Evolutionary conservation across 495 filamentous ascomycete species (phyloP).

Genomic region (Tuber umbilicatum): DNA sequence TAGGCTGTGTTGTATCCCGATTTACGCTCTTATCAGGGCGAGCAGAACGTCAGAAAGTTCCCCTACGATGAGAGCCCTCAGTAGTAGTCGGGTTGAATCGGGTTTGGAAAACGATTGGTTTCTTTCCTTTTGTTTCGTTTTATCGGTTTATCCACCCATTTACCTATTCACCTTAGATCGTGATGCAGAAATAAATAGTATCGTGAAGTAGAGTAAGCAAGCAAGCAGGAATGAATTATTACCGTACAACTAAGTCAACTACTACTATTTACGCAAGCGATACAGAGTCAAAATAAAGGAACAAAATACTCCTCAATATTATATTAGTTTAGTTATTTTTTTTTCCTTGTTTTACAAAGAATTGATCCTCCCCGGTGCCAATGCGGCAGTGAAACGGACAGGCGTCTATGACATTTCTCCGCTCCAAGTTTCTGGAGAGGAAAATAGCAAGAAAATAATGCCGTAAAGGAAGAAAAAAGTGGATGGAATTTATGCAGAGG

Average conservation of each 20-base stretch:
- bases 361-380: neutral
- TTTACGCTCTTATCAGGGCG: slow-evolving; percentile 19
- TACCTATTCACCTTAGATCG: neutral
- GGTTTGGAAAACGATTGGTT: neutral
- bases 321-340: neutral
- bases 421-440: neutral
- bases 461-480: neutral
- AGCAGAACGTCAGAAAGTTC: slow-evolving; percentile 16
- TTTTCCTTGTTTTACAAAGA: neutral
- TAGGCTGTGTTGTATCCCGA: slow-evolving; percentile 22
- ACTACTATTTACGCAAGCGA: neutral
- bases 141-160: neutral
- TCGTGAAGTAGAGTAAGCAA: neutral
- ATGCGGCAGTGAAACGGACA: neutral
- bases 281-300: neutral
- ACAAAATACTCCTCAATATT: neutral
- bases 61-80: neutral
- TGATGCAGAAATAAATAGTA: neutral
- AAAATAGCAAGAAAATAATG: neutral
- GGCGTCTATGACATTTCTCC: neutral
- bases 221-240: neutral
- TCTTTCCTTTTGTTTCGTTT: neutral
- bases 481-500: neutral
- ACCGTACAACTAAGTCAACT: neutral
- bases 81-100: neutral